A percentile compares a stretch with the other conserved stretches of the same genome.
These are phyloP conservation scores for Hirsutella minnesotensis DNA, from an alignment of 2,329 filamentous ascomycete genomes.

Conservation along the genomic window DNA sequence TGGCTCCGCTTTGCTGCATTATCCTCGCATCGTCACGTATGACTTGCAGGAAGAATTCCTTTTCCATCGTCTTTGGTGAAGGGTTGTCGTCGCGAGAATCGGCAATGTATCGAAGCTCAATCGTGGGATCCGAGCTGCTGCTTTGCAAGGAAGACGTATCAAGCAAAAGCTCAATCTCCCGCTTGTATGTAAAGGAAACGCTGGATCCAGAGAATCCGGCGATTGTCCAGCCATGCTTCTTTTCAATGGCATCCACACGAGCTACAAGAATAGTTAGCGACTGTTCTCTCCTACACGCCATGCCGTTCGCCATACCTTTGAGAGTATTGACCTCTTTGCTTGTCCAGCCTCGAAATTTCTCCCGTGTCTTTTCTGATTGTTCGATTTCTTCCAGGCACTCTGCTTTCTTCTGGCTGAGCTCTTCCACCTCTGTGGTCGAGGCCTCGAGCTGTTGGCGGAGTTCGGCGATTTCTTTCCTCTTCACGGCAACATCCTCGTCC, in stretches of 20 bases:
- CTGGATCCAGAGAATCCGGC: slow-evolving; percentile 48
- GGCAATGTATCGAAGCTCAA: slow-evolving; percentile 61
- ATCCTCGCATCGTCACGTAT: slow-evolving; percentile 57
- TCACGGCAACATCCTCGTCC: slow-evolving; percentile 57
- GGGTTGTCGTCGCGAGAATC: slow-evolving; percentile 41
- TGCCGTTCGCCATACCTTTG: slow-evolving; percentile 45
- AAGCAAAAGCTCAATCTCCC: slow-evolving; percentile 63
- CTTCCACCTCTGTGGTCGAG: slow-evolving; percentile 52
- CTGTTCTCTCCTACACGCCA: not conserved
- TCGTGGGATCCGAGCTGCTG: slow-evolving; percentile 35
- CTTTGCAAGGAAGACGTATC: slow-evolving; percentile 50
- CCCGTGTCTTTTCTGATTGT: slow-evolving; percentile 70
- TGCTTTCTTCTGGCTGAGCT: slow-evolving; percentile 53
- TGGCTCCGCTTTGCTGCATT: slow-evolving; percentile 45
- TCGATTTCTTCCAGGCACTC: slow-evolving; percentile 63
- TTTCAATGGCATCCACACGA: slow-evolving; percentile 54
- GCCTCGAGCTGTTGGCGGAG: slow-evolving; percentile 55
- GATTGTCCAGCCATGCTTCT: slow-evolving; percentile 59
- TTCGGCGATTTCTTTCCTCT: slow-evolving; percentile 54
- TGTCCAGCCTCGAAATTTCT: slow-evolving; percentile 85
- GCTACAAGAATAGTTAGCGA: slow-evolving; percentile 35
- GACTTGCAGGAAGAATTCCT: slow-evolving; percentile 64
- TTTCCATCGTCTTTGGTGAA: slow-evolving; percentile 48
- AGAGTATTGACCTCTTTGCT: slow-evolving; percentile 65
- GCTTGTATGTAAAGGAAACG: slow-evolving; percentile 63